Base-by-base conservation (phyloP, 78 protist genomes). In the Goniomonas avonlea region DNA sequence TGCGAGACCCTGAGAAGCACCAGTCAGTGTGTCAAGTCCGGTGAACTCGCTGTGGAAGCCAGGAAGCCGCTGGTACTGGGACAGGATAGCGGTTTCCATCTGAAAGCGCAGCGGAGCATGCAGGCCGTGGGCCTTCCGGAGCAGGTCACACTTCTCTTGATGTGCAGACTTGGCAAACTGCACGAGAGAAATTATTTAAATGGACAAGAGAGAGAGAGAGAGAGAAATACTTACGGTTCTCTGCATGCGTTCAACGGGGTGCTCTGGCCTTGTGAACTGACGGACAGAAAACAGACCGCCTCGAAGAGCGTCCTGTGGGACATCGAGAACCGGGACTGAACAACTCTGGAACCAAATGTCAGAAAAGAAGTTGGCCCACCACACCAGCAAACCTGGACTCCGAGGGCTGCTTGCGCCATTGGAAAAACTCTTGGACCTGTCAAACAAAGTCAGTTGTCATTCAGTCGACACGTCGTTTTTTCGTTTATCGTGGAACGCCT, bases 71-170 rank as follows among this genome's bases (percentile, higher is more conserved):
- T 53, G 48, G 34, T 68, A 68, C 75, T 68, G 75, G 5, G 75
- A 39, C 15, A 68, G 75, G 25, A 68, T 68, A 18, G 75, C 23
- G 20, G 38, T 15, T 41, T 68, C 75, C 75, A 68, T 68, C 15
- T 68, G 38, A n/a, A 68, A 39, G 38, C 75, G 75, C 75, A 68
- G 38, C 1, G 75, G 59, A 41, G 75, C 75, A 68, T 68, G 75
- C 27, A 68, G 20, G 11, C 75, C 75, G 38, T 41, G 48, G 13
- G 75, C 43, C 25, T 23, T 18, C 18, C 48, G 2, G 27, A 68
- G 3, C 2, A 43, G 5, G 21, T 68, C n/a, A 31, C 43, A 41
- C 59, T 68, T 43, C 18, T 38, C 56, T 53, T 38, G 59, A 13
- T 13, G 4, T 17, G n/a, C 43, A 5, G 38, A 8, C 48, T 27